A percentile compares a stretch with the other conserved stretches of the same genome.
Evolutionary conservation across 331 rosid species (phyloP).

Genomic region (Acacia pycnantha): DNA sequence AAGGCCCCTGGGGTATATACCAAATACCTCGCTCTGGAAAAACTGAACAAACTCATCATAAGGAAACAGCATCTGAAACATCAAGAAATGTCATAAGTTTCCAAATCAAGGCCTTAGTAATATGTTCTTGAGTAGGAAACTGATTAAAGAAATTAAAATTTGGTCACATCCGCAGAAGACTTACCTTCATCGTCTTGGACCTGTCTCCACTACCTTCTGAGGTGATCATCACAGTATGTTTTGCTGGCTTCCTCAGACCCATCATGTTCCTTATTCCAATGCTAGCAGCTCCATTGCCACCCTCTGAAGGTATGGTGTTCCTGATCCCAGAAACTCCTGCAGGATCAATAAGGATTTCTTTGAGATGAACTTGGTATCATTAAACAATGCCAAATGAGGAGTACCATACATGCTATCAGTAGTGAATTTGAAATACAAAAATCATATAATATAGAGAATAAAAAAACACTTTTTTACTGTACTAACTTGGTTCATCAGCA

Average conservation of each 20-base stretch:
- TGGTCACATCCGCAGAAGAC: conserved; percentile 23
- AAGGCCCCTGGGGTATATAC: conserved; percentile 75
- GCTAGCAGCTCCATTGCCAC: conserved; percentile 44
- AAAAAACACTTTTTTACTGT: neutral
- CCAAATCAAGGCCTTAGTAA: conserved; percentile 6
- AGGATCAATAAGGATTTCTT: conserved; percentile 21
- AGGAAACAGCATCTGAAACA: conserved; percentile 80
- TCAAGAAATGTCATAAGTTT: conserved; percentile 20
- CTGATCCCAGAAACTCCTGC: conserved; percentile 52
- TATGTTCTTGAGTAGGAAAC: neutral
- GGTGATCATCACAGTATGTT: conserved; percentile 32
- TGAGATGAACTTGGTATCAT: neutral
- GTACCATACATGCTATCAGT: neutral
- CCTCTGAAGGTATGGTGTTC: conserved; percentile 38
- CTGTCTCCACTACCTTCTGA: conserved; percentile 41
- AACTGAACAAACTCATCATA: conserved; percentile 71
- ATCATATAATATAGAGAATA: conserved; percentile 4
- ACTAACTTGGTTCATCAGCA: conserved; percentile 60
- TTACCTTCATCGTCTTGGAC: conserved; percentile 55
- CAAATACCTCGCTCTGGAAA: conserved; percentile 60
- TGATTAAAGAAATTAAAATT: neutral
- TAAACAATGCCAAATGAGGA: neutral
- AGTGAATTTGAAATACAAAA: conserved; percentile 23
- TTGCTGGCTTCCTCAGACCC: conserved; percentile 55
- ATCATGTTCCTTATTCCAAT: conserved; percentile 58